A percentile compares a stretch with the other conserved stretches of the same genome.
phyloP scores from a whole-genome alignment of 2,329 filamentous ascomycete genomes.

The Ceratocystis eucalypticola region DNA sequence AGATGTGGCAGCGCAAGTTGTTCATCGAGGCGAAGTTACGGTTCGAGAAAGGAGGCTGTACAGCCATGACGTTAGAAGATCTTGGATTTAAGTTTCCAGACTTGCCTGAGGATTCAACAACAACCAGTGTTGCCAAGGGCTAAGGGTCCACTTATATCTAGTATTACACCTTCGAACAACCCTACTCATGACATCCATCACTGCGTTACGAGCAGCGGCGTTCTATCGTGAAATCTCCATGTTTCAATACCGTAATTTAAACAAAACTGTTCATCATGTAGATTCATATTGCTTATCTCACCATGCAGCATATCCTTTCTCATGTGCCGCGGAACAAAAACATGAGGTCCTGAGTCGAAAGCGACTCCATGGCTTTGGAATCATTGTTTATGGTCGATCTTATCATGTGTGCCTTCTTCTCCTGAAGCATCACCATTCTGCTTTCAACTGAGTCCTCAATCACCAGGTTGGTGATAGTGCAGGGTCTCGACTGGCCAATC shows the following conservation, averaged over 20 bases:
- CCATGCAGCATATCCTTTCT: background rate
- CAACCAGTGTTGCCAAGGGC: background rate
- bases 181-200: background rate
- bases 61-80: conserved; percentile 52
- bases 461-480: conserved; percentile 83
- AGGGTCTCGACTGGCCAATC: conserved; percentile 87
- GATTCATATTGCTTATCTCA: no score
- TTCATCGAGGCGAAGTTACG: conserved; percentile 57
- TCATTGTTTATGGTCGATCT: conserved; percentile 93
- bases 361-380: conserved; percentile 76
- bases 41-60: conserved; percentile 53
- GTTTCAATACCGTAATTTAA: background rate
- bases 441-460: conserved; percentile 97
- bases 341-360: conserved; percentile 84
- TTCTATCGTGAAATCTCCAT: no score
- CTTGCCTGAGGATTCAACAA: conserved; percentile 28
- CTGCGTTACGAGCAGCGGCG: no score
- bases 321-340: conserved; percentile 74
- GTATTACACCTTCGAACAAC: background rate
- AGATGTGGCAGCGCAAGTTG: conserved; percentile 57
- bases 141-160: background rate
- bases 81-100: conserved; percentile 45
- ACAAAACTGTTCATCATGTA: no score
- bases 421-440: conserved; percentile 86
- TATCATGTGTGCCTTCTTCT: conserved; percentile 99